Evolutionary conservation across 768 basidiomycete genomes (phyloP).

Genomic region (Termitomyces sp.): DNA sequence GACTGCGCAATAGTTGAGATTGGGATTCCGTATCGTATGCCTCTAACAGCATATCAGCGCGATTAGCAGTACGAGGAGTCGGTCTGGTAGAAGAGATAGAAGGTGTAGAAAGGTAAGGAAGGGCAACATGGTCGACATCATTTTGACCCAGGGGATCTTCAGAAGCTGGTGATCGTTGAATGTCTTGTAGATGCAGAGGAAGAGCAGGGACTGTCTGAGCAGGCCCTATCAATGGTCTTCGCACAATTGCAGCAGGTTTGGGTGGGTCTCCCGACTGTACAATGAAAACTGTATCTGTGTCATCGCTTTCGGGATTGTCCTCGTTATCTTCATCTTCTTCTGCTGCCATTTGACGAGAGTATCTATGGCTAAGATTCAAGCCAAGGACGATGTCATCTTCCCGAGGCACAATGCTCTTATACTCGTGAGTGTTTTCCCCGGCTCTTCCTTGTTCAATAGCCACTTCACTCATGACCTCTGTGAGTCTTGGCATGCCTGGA

Average conservation of each 20-base stretch:
- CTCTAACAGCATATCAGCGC: slow-evolving; percentile 54
- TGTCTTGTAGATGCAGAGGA: slow-evolving; percentile 51
- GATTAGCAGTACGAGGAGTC: slow-evolving; percentile 38
- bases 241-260: slow-evolving; percentile 19
- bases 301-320: slow-evolving; percentile 30
- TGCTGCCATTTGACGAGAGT: slow-evolving; percentile 14
- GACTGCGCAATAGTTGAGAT: slow-evolving; percentile 68
- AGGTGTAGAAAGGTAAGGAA: slow-evolving; percentile 69
- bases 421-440: slow-evolving; percentile 50
- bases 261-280: slow-evolving; percentile 11
- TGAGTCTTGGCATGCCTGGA: slow-evolving; percentile 71
- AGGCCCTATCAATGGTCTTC: slow-evolving; percentile 50
- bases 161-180: slow-evolving; percentile 52
- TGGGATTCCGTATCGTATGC: slow-evolving; percentile 67
- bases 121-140: slow-evolving; percentile 36
- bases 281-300: slow-evolving; percentile 15
- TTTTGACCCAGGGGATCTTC: slow-evolving; percentile 73
- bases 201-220: slow-evolving; percentile 74
- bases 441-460: slow-evolving; percentile 86
- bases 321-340: slow-evolving; percentile 39
- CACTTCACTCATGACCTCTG: slow-evolving; percentile 72
- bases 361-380: slow-evolving; percentile 14
- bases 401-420: slow-evolving; percentile 42
- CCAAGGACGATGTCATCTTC: slow-evolving; percentile 36
- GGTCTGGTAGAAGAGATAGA: slow-evolving; percentile 48